Evolutionary conservation across 192 early-diverging fungal species (phyloP), one percentile per base, ranked within the genome.

Genomic region (Radiomyces spectabilis): DNA sequence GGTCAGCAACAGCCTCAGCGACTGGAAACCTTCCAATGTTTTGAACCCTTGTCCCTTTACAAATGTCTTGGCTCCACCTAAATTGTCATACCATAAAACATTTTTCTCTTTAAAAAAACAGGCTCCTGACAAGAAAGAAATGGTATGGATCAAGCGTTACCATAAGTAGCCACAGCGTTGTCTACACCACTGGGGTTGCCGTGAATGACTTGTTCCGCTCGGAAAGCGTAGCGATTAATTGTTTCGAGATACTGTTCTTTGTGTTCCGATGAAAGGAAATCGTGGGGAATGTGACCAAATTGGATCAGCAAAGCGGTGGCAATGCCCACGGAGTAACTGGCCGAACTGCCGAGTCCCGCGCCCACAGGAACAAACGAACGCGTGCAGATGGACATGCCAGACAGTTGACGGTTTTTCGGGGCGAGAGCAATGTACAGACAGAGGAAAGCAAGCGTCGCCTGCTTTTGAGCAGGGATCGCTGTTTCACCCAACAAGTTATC

Each of bases 181-280:
- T 99, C 97, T 10, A 99, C 80, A 1, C 97, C 97, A 22, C 89
- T 93, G 4, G 95, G 94, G 27, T 86, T 92, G 7, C 94, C 94
- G 58, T 99, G 97, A 12, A 95, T 86, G 8, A 99, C 88, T 65
- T 93, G 86, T 65, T 99, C 97, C 1, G 90, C 85, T 46, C 78
- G 76, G 62, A 89, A 95, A 4, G 93, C 92, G 87, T 92, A 95
- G n/a, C 72, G 63, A 53, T 99, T 97, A 42, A 97, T 80, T 46
- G 78, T 51, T 21, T 79, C 63, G 34, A 70, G 50, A 31, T 68
- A 67, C 9, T 51, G 40, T 3, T 51, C 61, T 13, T 12, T 26
- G 39, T 51, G 55, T 1, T 38, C 30, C 16, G 52, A 42, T 2
- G 25, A 25, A 0, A 32, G 38, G 19, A 50, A 61, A 9, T 51